Conservation (phyloP, 2,329 filamentous ascomycete species). For the Alternaria gaisen region DNA sequence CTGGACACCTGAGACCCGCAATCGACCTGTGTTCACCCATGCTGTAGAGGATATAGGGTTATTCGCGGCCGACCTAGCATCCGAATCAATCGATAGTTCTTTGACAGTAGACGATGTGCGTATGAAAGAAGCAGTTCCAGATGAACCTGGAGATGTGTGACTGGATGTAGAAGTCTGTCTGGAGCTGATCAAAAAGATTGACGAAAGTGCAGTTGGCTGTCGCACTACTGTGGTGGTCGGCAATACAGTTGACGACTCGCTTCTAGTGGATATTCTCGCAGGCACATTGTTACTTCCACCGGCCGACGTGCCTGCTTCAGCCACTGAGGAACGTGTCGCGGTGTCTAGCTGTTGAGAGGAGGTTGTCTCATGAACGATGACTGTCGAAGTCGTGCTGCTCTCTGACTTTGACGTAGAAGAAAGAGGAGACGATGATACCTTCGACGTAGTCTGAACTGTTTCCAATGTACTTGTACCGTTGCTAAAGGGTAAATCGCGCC, state of each 20-base stretch:
- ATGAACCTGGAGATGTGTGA: neutral
- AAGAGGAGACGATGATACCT: neutral
- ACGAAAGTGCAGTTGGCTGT: neutral
- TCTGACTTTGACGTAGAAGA: neutral
- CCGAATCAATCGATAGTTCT: neutral
- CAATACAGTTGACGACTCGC: neutral
- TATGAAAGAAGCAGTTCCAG: neutral
- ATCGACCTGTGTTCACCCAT: neutral
- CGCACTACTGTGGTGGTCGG: neutral
- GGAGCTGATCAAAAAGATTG: neutral
- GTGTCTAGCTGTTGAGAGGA: neutral
- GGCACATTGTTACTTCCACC: neutral
- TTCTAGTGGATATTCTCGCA: neutral
- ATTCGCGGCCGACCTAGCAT: neutral
- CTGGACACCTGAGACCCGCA: neutral
- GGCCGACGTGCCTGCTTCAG: neutral
- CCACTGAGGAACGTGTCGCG: neutral
- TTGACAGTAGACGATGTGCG: neutral
- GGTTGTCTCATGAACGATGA: neutral
- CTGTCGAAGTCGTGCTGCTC: neutral
- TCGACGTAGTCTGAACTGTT: neutral
- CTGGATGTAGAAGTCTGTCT: neutral
- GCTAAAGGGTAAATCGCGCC: conserved; percentile 7
- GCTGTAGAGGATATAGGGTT: neutral
- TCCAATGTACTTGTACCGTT: conserved; percentile 17